Evolutionary conservation across 495 filamentous ascomycete genomes (phyloP).

Genomic region (Amphirosellinia nigrospora): DNA sequence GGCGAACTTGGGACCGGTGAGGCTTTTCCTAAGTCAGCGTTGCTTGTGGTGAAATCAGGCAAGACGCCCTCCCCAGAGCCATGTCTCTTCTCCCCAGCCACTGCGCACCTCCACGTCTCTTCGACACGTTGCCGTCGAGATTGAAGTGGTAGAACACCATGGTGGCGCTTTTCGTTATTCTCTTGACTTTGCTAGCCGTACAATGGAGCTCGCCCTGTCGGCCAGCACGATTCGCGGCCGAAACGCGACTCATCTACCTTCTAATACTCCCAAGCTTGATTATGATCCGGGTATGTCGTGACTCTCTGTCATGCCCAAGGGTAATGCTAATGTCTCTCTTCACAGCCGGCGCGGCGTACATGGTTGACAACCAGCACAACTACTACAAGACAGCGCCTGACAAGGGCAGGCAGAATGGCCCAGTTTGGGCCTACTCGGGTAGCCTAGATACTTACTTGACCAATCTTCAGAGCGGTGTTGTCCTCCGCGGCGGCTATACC

Average conservation of each 20-base stretch:
- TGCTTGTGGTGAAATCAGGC: no score
- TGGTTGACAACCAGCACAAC: constrained; percentile 31
- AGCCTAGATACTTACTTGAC: constrained; percentile 22
- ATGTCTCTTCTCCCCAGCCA: no score
- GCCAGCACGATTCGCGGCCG: not conserved
- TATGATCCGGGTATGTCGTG: not conserved
- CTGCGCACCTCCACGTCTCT: no score
- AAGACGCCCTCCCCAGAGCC: no score
- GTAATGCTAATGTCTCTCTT: not conserved
- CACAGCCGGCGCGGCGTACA: constrained; percentile 28
- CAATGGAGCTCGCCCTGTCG: not conserved
- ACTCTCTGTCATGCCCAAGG: not conserved
- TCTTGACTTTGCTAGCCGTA: constrained; percentile 4
- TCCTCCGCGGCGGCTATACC: constrained; percentile 3
- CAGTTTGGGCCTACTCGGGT: constrained; percentile 26
- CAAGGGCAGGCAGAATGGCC: constrained; percentile 30
- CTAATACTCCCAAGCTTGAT: not conserved
- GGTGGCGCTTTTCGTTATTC: not conserved
- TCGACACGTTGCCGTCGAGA: not conserved
- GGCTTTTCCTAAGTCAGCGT: not conserved
- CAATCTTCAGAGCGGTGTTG: not conserved
- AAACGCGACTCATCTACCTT: not conserved
- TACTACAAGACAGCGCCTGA: constrained; percentile 28
- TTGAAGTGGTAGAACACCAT: not conserved
- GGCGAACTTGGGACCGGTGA: not conserved